Base-by-base conservation (phyloP, 352 stramenopile genomes). In the Stramenopiles sp. region DNA sequence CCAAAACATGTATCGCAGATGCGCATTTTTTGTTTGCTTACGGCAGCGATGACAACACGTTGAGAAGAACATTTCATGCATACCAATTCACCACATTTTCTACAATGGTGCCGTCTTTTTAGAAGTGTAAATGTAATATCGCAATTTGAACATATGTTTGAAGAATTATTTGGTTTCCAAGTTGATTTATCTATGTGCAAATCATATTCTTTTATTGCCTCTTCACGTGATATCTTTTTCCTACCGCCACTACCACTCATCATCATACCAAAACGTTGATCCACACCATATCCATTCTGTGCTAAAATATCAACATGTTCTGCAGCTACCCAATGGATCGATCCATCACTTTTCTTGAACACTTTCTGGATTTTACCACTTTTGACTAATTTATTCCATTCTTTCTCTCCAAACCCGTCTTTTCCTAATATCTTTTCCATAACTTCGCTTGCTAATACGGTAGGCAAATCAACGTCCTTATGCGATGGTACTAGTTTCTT, bases 1-100 rank as follows among this genome's bases (percentile, higher is more conserved):
- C 53, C 53, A 69, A 69, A 69, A 27, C 53, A 69, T 69, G 53
- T 27, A 69, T 69, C 53, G 53, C 53, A 69, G 20, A 69, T 27
- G 20, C 53, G 53, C 53, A 69, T 23, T 69, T 69, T 69, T 4
- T 88, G 80, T 69, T 88, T 84, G 79, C 89, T 31, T 27, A 83
- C 30, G 76, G 81, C 31, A 13, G 63, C 86, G 53, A 95, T 78
- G 1, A 86, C 83, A 23, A 92, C 79, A 6, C 84, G 80, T 74
- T 90, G 82, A 32, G 85, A 84, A 0, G 86, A 91, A 81, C 92
- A 89, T 31, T 82, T 82, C n/a, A 85, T 83, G 80, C 89, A 94
- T 0, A 93, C 88, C 0, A 89, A 90, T 33, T 88, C 82, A 1
- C 89, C 89, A 78, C 89, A 94, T 80, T 88, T 90, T 43, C 89